phyloP scores from a whole-genome alignment of 2,329 filamentous ascomycete genomes.

The Alternaria brassicicola region DNA sequence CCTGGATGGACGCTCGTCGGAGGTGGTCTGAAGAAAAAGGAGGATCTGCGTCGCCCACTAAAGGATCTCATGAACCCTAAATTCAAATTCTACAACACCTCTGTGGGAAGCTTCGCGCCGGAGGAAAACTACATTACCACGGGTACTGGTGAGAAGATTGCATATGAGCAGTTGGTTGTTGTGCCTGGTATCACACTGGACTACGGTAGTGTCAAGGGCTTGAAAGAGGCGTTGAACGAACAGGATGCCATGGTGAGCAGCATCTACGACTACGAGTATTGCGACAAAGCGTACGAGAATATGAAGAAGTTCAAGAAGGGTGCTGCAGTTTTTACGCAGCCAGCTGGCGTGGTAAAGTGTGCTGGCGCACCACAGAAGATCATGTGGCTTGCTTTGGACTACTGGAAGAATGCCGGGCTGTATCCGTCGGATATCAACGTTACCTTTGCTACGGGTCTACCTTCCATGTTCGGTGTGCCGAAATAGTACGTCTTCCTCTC shows the following conservation, averaged over 20 bases:
- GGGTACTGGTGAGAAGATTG: conserved; percentile 60
- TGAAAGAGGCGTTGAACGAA: conserved; percentile 47
- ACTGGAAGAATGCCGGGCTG: conserved; percentile 46
- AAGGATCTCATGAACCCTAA: conserved; percentile 62
- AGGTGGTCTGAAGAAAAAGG: conserved; percentile 67
- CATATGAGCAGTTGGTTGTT: conserved; percentile 70
- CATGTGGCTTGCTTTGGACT: conserved; percentile 52
- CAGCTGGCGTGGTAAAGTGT: conserved; percentile 49
- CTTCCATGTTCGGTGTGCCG: conserved; percentile 50
- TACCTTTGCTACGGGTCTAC: conserved; percentile 48
- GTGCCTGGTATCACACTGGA: conserved; percentile 55
- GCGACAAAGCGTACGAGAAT: conserved; percentile 45
- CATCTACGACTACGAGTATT: conserved; percentile 48
- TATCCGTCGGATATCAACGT: conserved; percentile 47
- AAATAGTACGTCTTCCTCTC: conserved; percentile 30
- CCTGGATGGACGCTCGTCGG: conserved; percentile 74
- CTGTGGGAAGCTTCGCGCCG: conserved; percentile 59
- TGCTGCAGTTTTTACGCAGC: conserved; percentile 49
- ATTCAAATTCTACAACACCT: conserved; percentile 64
- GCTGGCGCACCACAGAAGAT: conserved; percentile 51
- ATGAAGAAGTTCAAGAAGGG: conserved; percentile 44
- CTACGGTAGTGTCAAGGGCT: conserved; percentile 36
- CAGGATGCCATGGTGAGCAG: conserved; percentile 44
- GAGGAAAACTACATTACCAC: conserved; percentile 64
- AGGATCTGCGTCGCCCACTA: conserved; percentile 62